Conservation (phyloP, 2,329 filamentous ascomycete species). For the Gnomoniopsis sp. region DNA sequence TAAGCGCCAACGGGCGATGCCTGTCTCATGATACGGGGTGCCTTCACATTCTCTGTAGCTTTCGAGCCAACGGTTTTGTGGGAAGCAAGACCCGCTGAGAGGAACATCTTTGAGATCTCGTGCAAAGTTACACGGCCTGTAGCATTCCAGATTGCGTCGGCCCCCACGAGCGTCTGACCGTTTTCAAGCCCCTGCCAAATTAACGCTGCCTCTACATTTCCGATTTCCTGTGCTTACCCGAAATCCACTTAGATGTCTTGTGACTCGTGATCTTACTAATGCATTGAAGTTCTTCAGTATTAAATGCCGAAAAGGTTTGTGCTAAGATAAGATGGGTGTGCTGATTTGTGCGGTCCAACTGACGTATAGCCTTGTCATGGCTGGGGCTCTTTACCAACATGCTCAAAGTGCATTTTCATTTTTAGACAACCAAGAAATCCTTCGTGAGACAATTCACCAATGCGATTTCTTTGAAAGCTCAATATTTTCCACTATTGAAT, state of each 20-base stretch:
- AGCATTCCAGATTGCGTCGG: background rate
- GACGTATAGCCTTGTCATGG: no score
- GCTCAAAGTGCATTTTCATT: no score
- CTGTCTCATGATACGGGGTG: background rate
- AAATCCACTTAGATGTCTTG: background rate
- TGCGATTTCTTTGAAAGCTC: no score
- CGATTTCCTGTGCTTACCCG: background rate
- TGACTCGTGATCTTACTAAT: background rate
- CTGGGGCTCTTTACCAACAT: no score
- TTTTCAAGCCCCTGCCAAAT: background rate
- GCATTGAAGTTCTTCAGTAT: background rate
- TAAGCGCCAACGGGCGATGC: background rate
- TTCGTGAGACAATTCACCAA: no score
- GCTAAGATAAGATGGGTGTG: background rate
- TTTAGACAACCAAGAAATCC: no score
- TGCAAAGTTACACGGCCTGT: background rate
- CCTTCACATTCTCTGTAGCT: background rate
- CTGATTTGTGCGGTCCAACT: no score
- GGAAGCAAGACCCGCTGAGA: background rate
- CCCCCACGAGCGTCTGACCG: background rate
- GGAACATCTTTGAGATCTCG: background rate
- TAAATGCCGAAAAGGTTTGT: background rate
- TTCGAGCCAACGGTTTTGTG: background rate
- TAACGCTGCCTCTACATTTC: background rate
- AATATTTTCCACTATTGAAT: no score